These are phyloP conservation scores for Solanum piurae DNA, from an alignment of 257 asterid genomes.

Conservation along the genomic window DNA sequence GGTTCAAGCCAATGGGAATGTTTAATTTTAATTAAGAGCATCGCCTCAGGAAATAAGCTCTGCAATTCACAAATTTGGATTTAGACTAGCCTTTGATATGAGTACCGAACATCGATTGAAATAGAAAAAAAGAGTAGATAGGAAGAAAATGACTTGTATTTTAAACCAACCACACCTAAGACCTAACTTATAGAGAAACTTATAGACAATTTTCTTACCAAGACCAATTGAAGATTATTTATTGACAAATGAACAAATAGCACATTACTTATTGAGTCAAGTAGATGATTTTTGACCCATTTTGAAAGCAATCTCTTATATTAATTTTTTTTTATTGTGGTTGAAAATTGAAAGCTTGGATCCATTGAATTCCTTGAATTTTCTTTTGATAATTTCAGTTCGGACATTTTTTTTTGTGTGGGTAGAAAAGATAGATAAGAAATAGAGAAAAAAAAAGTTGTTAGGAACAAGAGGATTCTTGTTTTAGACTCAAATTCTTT, in stretches of 20 bases:
- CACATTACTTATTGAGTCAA: slow-evolving; percentile 25
- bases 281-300: slow-evolving; percentile 25
- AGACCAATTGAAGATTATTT: neutral
- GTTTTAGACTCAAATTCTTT: neutral
- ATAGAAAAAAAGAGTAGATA: neutral
- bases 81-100: too few relatives aligned
- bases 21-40: too few relatives aligned
- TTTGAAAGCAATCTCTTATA: slow-evolving; percentile 8
- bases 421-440: neutral
- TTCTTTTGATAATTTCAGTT: neutral
- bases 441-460: neutral
- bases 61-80: too few relatives aligned
- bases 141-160: slow-evolving; percentile 3
- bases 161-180: neutral
- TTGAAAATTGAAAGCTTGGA: neutral
- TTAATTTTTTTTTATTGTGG: neutral
- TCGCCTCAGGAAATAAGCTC: neutral
- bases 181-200: neutral
- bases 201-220: neutral
- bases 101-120: too few relatives aligned
- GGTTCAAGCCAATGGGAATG: neutral
- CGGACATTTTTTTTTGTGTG: neutral
- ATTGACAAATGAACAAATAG: neutral
- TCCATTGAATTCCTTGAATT: neutral
- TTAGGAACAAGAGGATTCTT: neutral